Evolutionary conservation across 2,329 filamentous ascomycete genomes (phyloP).

Genomic region (Colletotrichum trifolii): DNA sequence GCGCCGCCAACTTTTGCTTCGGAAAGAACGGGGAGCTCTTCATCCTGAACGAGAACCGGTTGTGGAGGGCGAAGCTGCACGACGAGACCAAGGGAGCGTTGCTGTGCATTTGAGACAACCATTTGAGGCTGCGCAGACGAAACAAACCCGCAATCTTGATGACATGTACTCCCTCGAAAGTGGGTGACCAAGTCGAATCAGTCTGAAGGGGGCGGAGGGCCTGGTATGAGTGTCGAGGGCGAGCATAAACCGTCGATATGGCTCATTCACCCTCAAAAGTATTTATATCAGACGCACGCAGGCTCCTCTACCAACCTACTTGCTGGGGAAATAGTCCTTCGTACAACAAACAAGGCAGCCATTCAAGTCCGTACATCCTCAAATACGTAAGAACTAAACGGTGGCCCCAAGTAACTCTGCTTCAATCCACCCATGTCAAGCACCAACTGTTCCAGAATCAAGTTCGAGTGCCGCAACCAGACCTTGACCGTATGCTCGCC

Average conservation of each 20-base stretch:
- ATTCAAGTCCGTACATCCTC: background rate
- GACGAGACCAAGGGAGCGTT: conserved; percentile 43
- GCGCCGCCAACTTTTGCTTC: conserved; percentile 61
- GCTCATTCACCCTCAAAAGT: too few relatives aligned
- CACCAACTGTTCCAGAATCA: conserved; percentile 51
- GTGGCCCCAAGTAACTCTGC: conserved; percentile 50
- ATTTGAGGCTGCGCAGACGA: too few relatives aligned
- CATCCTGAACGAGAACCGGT: conserved; percentile 57
- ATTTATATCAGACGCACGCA: too few relatives aligned
- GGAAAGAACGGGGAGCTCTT: conserved; percentile 55
- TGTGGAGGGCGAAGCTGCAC: conserved; percentile 53
- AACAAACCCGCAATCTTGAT: too few relatives aligned
- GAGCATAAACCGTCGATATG: too few relatives aligned
- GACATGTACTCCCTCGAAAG: too few relatives aligned
- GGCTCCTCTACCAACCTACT: too few relatives aligned
- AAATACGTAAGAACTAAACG: conserved; percentile 39
- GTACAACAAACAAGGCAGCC: too few relatives aligned
- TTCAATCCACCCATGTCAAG: conserved; percentile 46
- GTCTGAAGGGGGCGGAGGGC: too few relatives aligned
- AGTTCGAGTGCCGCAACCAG: conserved; percentile 45
- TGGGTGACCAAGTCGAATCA: too few relatives aligned
- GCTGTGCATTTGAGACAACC: conserved; percentile 9
- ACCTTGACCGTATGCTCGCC: conserved; percentile 46
- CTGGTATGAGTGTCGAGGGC: too few relatives aligned
- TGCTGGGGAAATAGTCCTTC: too few relatives aligned